Conservation (phyloP, 192 early-diverging fungal genomes). For the Coemansia sp. region DNA sequence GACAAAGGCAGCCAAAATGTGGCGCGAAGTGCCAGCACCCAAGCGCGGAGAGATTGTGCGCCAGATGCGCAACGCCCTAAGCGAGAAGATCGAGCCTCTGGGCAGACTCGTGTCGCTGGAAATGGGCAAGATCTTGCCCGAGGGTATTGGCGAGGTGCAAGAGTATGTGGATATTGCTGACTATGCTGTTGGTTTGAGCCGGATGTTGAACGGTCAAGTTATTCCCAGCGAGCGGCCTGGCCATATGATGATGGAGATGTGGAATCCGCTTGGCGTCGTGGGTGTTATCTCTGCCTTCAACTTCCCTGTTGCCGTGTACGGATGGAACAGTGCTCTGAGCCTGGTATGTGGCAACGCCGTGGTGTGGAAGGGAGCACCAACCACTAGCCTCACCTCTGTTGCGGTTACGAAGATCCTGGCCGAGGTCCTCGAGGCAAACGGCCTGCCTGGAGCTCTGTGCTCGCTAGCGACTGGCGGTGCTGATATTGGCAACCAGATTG, state of each 20-base stretch:
- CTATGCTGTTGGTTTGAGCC: constrained; percentile 84
- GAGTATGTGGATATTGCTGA: constrained; percentile 97
- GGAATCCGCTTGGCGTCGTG: constrained; percentile 91
- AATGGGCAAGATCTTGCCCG: constrained; percentile 94
- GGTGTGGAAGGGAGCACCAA: constrained; percentile 87
- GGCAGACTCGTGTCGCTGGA: constrained; percentile 89
- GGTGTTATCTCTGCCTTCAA: constrained; percentile 96
- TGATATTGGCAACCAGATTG: constrained; percentile 81
- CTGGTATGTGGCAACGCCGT: constrained; percentile 90
- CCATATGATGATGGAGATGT: constrained; percentile 94
- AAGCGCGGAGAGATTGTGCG: constrained; percentile 88
- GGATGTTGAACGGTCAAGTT: constrained; percentile 78
- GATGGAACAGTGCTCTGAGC: constrained; percentile 93
- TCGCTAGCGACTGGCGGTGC: constrained; percentile 83
- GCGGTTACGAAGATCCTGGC: constrained; percentile 88
- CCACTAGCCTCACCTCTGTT: constrained; percentile 79
- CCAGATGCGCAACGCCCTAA: constrained; percentile 84
- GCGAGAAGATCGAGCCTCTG: constrained; percentile 72
- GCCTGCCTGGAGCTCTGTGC: constrained; percentile 81
- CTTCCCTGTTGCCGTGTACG: constrained; percentile 91
- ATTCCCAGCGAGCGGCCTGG: constrained; percentile 90
- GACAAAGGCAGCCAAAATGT: constrained; percentile 64
- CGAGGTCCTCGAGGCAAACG: constrained; percentile 78
- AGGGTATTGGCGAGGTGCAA: constrained; percentile 94
- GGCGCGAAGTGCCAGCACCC: constrained; percentile 78